Evolutionary conservation across 2,329 filamentous ascomycete genomes (phyloP), one percentile per base, ranked within the genome.

Genomic region (Fusarium humuli): DNA sequence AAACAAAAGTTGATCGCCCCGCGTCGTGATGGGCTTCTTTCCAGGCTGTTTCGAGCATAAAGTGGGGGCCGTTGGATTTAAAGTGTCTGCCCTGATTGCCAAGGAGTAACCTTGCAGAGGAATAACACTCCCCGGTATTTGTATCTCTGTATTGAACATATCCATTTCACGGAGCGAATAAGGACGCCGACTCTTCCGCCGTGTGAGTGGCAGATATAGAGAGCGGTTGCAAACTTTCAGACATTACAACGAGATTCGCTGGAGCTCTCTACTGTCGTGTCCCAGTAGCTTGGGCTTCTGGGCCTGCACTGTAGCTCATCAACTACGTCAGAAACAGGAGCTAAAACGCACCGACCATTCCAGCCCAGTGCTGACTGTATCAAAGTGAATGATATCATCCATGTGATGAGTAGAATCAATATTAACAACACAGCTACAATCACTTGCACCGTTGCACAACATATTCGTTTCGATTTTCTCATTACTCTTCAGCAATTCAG

Each of bases 261-360:
- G 25, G 23, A 61, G 37, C 44, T 65, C 56, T 25, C 32, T 25
- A 8, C 23, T n/a, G 34, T 37, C 18, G 18, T n/a, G 34, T 37
- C 18, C 34, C 34, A 6, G 44, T 46, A 64, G 59, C 59, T 49
- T 41, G 41, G 41, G 32, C 12, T 25, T 41, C 22, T 27, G 7
- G 34, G 44, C 44, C n/a, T n/a, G n/a, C n/a, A n/a, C n/a, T n/a
- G n/a, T n/a, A n/a, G n/a, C n/a, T n/a, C 34, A 53, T 27, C 41
- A 32, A 30, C 45, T 67, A 67, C 63, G 64, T 67, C 64, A 67
- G 62, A 67, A 37, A 29, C 40, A 56, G 46, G 45, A 67, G 56
- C 45, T 56, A 45, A 47, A 29, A 61, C 34, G 27, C 57, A 58
- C 57, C 49, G 23, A 23, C 44, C 48, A 67, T 67, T 67, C 61